A percentile compares a stretch with the other conserved stretches of the same genome.
These are phyloP conservation scores for Candida nanaspora DNA, from an alignment of 805 yeast species.

Conservation along the genomic window DNA sequence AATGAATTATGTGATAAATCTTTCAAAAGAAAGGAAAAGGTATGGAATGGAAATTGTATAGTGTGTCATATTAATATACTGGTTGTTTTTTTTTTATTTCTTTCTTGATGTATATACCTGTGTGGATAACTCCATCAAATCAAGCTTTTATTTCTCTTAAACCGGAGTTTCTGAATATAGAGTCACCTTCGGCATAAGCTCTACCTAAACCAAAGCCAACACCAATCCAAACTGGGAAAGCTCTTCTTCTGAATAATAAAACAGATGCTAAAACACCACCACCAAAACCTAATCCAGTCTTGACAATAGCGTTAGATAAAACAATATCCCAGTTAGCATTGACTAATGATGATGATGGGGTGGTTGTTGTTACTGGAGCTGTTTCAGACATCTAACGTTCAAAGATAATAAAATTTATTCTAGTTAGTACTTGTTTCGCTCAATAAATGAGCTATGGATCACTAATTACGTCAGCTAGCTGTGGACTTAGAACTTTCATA, in stretches of 20 bases:
- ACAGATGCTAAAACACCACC: conserved; percentile 93
- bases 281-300: conserved; percentile 94
- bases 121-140: conserved; percentile 1
- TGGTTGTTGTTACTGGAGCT: conserved; percentile 10
- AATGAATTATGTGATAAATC: too few species aligned
- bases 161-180: conserved; percentile 84
- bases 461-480: too few species aligned
- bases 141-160: conserved; percentile 67
- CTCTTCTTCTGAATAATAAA: conserved; percentile 82
- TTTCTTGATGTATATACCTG: too few species aligned
- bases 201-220: conserved; percentile 96
- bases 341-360: conserved; percentile 21
- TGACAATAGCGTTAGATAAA: conserved; percentile 86
- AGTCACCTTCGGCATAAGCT: conserved; percentile 97
- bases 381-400: conserved; percentile 5
- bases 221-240: conserved; percentile 98
- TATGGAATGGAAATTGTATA: too few species aligned
- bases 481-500: too few species aligned
- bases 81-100: too few species aligned
- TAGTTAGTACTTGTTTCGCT: background rate
- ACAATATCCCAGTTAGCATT: conserved; percentile 81
- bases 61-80: too few species aligned
- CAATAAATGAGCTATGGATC: too few species aligned
- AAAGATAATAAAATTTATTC: background rate
- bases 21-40: too few species aligned